Base-by-base conservation (phyloP, 805 yeast species). In the Metschnikowia reukaufii region DNA sequence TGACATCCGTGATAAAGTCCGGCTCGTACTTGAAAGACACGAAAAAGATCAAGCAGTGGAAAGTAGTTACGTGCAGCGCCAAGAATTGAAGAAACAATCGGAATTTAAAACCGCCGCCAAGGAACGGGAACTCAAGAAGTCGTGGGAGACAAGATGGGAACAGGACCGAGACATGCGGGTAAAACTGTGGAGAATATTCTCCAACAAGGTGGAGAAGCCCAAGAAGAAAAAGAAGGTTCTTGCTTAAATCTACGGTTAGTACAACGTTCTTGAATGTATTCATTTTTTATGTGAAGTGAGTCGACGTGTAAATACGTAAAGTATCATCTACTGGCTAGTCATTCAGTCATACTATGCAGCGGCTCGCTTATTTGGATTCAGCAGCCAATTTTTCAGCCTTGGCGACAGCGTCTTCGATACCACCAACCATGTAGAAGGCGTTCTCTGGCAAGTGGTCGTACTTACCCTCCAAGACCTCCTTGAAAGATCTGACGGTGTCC, bases 351-450 rank as follows among this genome's bases (percentile, higher is more conserved):
- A 48, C 49, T 48, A 55, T 55, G 58, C 58, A 55, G 54, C 47
- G 52, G 57, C 55, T 33, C 54, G 61, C 64, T 67, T 82, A 83
- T 68, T 83, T 82, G 65, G 89, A 79, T 74, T 89, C 96, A 73
- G 96, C 83, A 76, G 98, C 98, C 74, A 94, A 77, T 82, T 92
- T 91, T 80, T 94, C 98, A 71, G 97, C 98, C 85, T 94, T 94
- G 72, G 97, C 95, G 73, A 90, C 76, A 65, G 84, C 99, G 77
- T 94, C 99, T 74, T 91, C 97, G 68, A 94, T 91, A 81, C 96
- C 96, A 81, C 99, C 99, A 77, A 94, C 99, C 99, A 94, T 94
- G 79, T 94, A 94, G 96, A 94, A 94, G 67, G 99, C 99, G 73
- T 86, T 88, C 82, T 94, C 99, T 73, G 99, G 99, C 68, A 94